Evolutionary conservation across 768 basidiomycete species (phyloP).

Genomic region (Termitomyces sp.): DNA sequence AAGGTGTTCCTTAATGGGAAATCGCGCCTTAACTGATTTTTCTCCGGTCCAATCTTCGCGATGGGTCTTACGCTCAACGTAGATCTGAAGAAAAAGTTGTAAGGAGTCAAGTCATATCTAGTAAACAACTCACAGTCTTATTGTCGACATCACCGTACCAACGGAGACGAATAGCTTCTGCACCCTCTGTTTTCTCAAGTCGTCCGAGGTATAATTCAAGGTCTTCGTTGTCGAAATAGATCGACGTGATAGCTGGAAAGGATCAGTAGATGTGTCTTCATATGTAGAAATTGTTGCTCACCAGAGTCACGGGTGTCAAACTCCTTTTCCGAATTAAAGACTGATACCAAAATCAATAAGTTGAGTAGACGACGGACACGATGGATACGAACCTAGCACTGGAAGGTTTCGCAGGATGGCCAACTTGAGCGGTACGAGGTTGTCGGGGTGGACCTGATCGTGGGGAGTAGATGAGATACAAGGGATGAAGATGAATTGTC

Average conservation of each 20-base stretch:
- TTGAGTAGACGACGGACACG: background rate
- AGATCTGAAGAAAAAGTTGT: constrained; percentile 47
- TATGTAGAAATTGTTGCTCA: constrained; percentile 23
- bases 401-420: constrained; percentile 91
- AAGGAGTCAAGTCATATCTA: background rate
- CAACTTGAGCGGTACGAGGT: constrained; percentile 89
- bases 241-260: constrained; percentile 81
- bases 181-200: constrained; percentile 97
- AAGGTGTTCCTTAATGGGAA: constrained; percentile 90
- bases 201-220: constrained; percentile 95
- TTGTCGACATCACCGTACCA: constrained; percentile 93
- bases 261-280: background rate
- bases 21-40: constrained; percentile 96
- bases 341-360: constrained; percentile 32
- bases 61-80: constrained; percentile 88
- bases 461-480: background rate
- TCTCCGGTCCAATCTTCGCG: constrained; percentile 99
- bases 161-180: constrained; percentile 91
- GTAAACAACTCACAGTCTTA: constrained; percentile 59
- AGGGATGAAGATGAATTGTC: background rate
- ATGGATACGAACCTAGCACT: constrained; percentile 65
- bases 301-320: constrained; percentile 83
- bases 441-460: constrained; percentile 79
- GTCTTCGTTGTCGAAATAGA: constrained; percentile 96
- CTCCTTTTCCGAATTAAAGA: constrained; percentile 92